A percentile compares a stretch with the other conserved stretches of the same genome.
These are phyloP conservation scores for Dichomitus squalens DNA, from an alignment of 1,284 basidiomycete species.

Conservation along the genomic window DNA sequence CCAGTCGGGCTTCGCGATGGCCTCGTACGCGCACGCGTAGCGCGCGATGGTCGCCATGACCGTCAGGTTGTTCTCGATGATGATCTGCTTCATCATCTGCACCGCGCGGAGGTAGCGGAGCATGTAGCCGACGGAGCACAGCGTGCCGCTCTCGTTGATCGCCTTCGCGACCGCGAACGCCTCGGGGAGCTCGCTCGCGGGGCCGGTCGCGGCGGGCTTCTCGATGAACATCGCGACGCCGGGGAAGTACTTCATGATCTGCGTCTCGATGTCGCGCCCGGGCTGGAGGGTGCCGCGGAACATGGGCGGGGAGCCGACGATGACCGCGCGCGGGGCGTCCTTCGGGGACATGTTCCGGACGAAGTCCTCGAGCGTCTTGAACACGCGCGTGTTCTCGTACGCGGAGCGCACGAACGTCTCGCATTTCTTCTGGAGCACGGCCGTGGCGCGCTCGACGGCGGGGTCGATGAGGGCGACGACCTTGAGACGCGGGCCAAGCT, in stretches of 20 bases:
- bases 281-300: conserved; percentile 83
- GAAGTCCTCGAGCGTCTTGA: conserved; percentile 88
- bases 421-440: conserved; percentile 88
- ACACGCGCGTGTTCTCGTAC: conserved; percentile 90
- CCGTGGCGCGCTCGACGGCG: conserved; percentile 77
- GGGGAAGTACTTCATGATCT: conserved; percentile 90
- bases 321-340: conserved; percentile 73
- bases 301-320: conserved; percentile 92
- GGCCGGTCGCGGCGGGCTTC: conserved; percentile 91
- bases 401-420: conserved; percentile 93
- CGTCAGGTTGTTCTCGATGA: conserved; percentile 92
- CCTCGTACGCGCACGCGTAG: conserved; percentile 93
- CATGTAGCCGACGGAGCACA: conserved; percentile 95
- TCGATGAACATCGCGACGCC: conserved; percentile 92
- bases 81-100: conserved; percentile 97
- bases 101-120: conserved; percentile 92
- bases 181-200: conserved; percentile 67
- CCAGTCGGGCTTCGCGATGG: conserved; percentile 92
- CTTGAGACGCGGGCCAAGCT: conserved; percentile 95
- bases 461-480: conserved; percentile 96
- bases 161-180: conserved; percentile 67
- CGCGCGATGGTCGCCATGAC: conserved; percentile 97
- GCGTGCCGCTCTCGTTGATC: conserved; percentile 69
- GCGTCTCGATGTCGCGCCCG: conserved; percentile 88
- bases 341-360: conserved; percentile 65